Evolutionary conservation across 2,329 filamentous ascomycete genomes (phyloP).

Genomic region (Xylaria arbuscula): DNA sequence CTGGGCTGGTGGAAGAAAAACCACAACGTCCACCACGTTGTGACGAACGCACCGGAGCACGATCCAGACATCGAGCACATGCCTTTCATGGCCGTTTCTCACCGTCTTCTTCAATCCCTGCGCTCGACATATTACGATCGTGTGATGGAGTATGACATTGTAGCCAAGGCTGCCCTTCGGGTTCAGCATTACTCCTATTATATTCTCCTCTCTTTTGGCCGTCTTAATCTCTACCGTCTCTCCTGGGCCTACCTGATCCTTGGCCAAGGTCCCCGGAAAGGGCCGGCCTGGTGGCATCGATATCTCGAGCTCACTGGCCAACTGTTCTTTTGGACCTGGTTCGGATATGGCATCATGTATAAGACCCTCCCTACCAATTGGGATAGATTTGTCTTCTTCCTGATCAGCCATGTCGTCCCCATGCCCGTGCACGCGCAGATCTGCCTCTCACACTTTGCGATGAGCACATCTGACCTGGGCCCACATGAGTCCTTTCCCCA

Average conservation of each 20-base stretch:
- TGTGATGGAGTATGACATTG: constrained; percentile 79
- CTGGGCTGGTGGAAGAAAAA: constrained; percentile 97
- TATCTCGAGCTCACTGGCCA: constrained; percentile 83
- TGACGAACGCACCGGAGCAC: constrained; percentile 94
- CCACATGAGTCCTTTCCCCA: constrained; percentile 88
- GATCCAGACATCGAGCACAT: constrained; percentile 95
- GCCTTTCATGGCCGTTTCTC: constrained; percentile 88
- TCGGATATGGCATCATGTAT: constrained; percentile 85
- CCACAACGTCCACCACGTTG: constrained; percentile 96
- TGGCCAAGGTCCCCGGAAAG: constrained; percentile 76
- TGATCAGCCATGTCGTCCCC: constrained; percentile 83
- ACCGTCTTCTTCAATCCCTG: constrained; percentile 79
- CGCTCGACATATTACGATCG: constrained; percentile 86
- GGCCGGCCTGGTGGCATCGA: constrained; percentile 84
- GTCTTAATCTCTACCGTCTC: constrained; percentile 87
- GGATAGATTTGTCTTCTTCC: constrained; percentile 77
- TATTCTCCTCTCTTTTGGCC: constrained; percentile 79
- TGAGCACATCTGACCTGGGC: constrained; percentile 89
- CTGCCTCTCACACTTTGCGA: constrained; percentile 90
- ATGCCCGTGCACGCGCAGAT: constrained; percentile 90
- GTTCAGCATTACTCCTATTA: constrained; percentile 88
- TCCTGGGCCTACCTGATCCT: constrained; percentile 82
- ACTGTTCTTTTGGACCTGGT: constrained; percentile 86
- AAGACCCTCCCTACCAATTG: constrained; percentile 74
- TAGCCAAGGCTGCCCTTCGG: constrained; percentile 76